These are phyloP conservation scores for Bidens hawaiensis DNA, from an alignment of 140 eudicot species.

Conservation along the genomic window DNA sequence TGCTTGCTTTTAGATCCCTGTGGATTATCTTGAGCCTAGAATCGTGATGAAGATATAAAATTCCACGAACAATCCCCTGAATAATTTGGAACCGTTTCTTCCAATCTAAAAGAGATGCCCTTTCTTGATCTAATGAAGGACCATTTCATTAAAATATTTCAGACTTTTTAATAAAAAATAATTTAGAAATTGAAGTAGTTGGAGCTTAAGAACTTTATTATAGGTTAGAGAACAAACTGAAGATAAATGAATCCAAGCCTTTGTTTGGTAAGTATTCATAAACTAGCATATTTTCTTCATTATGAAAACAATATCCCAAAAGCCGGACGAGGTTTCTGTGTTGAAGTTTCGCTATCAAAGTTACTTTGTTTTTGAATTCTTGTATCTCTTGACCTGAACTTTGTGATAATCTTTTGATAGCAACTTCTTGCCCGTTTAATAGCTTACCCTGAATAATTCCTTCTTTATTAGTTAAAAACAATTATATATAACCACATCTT, in stretches of 20 bases:
- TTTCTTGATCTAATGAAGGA: constrained; percentile 27
- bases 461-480: background rate
- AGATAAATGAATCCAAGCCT: constrained; percentile 9
- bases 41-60: constrained; percentile 60
- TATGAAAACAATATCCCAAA: constrained; percentile 7
- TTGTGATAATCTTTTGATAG: constrained; percentile 7
- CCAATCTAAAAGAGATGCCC: constrained; percentile 37
- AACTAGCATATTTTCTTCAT: constrained; percentile 6
- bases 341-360: constrained; percentile 5
- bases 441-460: background rate
- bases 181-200: background rate
- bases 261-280: constrained; percentile 11
- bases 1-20: constrained; percentile 50
- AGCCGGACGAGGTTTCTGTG: constrained; percentile 8
- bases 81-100: constrained; percentile 36
- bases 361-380: constrained; percentile 12
- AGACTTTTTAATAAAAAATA: background rate
- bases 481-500: background rate
- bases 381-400: constrained; percentile 15
- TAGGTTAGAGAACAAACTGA: constrained; percentile 4
- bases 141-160: background rate
- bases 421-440: constrained; percentile 2
- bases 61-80: constrained; percentile 54
- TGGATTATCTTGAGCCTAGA: constrained; percentile 37
- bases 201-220: background rate